Base-by-base conservation (phyloP, 2,329 filamentous ascomycete species). In the Pseudocercospora crystallina region DNA sequence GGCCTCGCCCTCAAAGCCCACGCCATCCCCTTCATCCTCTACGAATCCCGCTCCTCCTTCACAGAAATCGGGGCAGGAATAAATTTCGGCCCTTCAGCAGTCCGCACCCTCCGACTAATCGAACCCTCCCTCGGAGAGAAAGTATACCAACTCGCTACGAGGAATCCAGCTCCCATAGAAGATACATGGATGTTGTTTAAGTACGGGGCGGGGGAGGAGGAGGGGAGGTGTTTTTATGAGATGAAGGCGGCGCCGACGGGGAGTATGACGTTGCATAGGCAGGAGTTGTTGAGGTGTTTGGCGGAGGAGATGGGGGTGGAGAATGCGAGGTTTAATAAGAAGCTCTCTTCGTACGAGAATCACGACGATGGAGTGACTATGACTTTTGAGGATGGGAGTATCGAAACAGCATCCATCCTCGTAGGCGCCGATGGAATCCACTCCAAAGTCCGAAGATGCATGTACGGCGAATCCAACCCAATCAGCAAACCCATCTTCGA, bases 81-180 rank as follows among this genome's bases (percentile, higher is more conserved):
- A 7, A 76, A 76, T 9, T 73, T 84, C 30, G 79, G 79, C 1
- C 78, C 80, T n/a, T 74, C 85, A 84, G 73, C 88, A 87, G 87
- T 97, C 96, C 69, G 96, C 83, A 71, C 91, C 89, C 82, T 99
- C 90, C 65, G 96, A 84, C 80, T 97, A 90, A 69, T 84, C 51
- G 75, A 78, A 32, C 75, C 78, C 1, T 67, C 66, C 10, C 45
- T 65, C 2, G 58, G 58, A 29, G 61, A 65, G 10, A 58, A 56
- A 15, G 61, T 76, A 32, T 60, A 62, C 32, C 60, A 66, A 7
- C 68, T 72, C 0, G 70, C 68, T 15, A 76, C 73, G 0, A 61
- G 59, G 7, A 76, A 76, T 49, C 59, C 61, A 15, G 48, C 61
- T 1, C 61, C 56, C n/a, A 68, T 73, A 51, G 53, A 63, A 45